Percentiles rank a stretch among this genome's conserved stretches.
Conservation (phyloP, 169 alveolate genomes). For the Theileria equi region DNA sequence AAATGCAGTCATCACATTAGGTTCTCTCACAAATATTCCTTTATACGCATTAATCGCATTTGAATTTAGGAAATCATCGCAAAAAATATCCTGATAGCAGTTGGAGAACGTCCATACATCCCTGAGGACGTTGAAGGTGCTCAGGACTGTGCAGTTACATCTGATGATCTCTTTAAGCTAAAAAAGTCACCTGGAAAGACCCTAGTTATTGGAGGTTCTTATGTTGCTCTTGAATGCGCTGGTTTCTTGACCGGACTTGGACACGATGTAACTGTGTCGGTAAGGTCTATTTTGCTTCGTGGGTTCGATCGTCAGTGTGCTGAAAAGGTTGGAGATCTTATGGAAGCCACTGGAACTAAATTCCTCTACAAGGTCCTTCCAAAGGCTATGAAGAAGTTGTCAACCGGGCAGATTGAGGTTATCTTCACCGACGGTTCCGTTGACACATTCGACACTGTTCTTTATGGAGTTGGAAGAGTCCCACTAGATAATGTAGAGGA, state of each 20-base stretch:
- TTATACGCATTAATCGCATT: slow-evolving; percentile 1
- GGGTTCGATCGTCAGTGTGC: slow-evolving; percentile 96
- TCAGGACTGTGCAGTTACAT: slow-evolving; percentile 88
- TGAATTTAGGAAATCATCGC: slow-evolving; percentile 79
- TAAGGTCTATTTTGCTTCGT: slow-evolving; percentile 91
- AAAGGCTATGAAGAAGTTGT: slow-evolving; percentile 79
- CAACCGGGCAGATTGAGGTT: too few relatives aligned
- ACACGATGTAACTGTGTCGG: slow-evolving; percentile 86
- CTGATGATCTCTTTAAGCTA: slow-evolving; percentile 93
- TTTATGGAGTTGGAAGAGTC: slow-evolving; percentile 95
- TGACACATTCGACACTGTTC: slow-evolving; percentile 91
- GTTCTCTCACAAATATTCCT: neutral
- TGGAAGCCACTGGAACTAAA: slow-evolving; percentile 88
- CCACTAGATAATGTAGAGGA: slow-evolving; percentile 84
- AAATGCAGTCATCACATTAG: too few relatives aligned
- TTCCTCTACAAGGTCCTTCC: slow-evolving; percentile 87
- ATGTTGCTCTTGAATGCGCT: slow-evolving; percentile 97
- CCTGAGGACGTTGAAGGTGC: slow-evolving; percentile 89
- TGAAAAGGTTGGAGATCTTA: slow-evolving; percentile 80
- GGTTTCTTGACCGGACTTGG: slow-evolving; percentile 94
- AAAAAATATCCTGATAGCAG: slow-evolving; percentile 87
- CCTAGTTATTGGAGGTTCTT: slow-evolving; percentile 95
- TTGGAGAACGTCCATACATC: slow-evolving; percentile 93
- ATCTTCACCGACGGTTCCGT: slow-evolving; percentile 72
- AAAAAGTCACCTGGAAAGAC: slow-evolving; percentile 90